Percentiles rank a stretch among this genome's conserved stretches.
These are phyloP conservation scores for Fragaria vesca DNA, from an alignment of 306 rosid genomes.

Conservation along the genomic window DNA sequence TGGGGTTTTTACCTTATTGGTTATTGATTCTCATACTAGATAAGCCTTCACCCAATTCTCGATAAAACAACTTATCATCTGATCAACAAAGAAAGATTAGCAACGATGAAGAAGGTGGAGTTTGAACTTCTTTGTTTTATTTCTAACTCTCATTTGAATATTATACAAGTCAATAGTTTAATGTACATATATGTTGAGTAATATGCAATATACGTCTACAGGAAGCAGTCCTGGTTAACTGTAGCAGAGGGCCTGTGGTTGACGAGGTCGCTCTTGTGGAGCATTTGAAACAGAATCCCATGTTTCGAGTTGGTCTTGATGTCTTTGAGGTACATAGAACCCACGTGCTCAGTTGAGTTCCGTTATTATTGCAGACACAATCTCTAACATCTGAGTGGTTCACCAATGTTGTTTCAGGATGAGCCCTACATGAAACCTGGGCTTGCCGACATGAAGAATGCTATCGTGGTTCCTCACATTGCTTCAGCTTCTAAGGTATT, in stretches of 20 bases:
- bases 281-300: conserved; percentile 75
- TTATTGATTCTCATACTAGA: conserved; percentile 47
- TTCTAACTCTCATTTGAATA: conserved; percentile 7
- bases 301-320: conserved; percentile 97
- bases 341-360: not conserved
- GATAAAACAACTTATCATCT: conserved; percentile 96
- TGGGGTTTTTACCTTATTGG: not conserved
- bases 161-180: not conserved
- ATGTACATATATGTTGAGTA: conserved; percentile 2
- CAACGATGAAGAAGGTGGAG: conserved; percentile 87
- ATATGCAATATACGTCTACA: conserved; percentile 27
- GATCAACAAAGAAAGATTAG: conserved; percentile 84
- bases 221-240: conserved; percentile 95
- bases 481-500: conserved; percentile 98
- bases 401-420: conserved; percentile 51
- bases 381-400: conserved; percentile 2
- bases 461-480: conserved; percentile 92
- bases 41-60: conserved; percentile 93
- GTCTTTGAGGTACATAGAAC: conserved; percentile 76
- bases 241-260: conserved; percentile 95
- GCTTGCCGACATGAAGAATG: conserved; percentile 93
- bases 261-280: conserved; percentile 96
- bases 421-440: conserved; percentile 99
- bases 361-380: not conserved
- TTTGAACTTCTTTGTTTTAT: conserved; percentile 9